Base-by-base conservation (phyloP, 116 monocot species). In the Iris pallida region DNA sequence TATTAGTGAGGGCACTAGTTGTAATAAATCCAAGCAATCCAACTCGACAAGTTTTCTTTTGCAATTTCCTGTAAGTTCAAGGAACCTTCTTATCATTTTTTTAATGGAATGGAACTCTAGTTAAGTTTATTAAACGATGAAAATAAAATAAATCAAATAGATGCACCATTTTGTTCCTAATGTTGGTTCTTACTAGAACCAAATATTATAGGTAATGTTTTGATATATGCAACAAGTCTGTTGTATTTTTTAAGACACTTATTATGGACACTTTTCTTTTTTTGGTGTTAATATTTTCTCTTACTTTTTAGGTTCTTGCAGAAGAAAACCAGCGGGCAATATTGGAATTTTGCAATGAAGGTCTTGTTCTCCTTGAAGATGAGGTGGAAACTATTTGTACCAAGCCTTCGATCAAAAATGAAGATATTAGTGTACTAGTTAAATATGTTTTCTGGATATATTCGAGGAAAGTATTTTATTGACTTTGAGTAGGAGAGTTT, bases 1-100 rank as follows among this genome's bases (percentile, higher is more conserved):
- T 90, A 10, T 74, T 71, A 55, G 90, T 93, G 59, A 81, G 93
- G 70, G 80, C 93, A 11, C 47, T 93, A 1, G 93, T 90, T 7
- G 93, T 93, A 20, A 93, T 93, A 60, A 93, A 93, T 76, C 93
- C 93, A 63, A 90, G 93, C 59, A 93, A 93, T 66, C 93, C 93
- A 19, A 93, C 93, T 63, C 90, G 93, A 18, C 93, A 93, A 86
- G 93, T 93, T 30, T 61, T 70, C 66, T 65, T 58, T 48, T 51
- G 49, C 4, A 30, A 30, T 3, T 30, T 30, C 30, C 0, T 30
- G 30, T 3, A 30, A 30, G 30, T 30, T 30, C 30, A 30, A 30
- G 30, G 30, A 30, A 30, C 30, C 30, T 30, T 30, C 0, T 30
- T 3, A 30, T 30, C 30, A 30, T 30, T 30, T 30, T 1, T 30